Conservation (phyloP, 2,329 filamentous ascomycete species). For the Coccinonectria pachysandricola region DNA sequence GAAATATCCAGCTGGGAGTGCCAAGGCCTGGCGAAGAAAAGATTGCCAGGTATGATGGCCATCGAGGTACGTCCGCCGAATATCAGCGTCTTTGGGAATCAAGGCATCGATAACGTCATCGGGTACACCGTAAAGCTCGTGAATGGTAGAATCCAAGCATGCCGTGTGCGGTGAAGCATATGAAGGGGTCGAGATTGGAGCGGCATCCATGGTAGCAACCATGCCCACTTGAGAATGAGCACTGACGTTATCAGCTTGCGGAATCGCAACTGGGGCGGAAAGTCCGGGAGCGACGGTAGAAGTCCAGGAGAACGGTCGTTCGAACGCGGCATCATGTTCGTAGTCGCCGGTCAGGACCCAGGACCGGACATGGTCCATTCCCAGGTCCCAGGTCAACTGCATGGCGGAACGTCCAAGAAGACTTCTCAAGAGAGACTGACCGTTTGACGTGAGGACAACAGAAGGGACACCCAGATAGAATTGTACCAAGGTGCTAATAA, state of each 20-base stretch:
- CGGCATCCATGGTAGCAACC: slow-evolving; percentile 6
- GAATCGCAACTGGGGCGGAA: slow-evolving; percentile 12
- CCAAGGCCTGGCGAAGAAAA: slow-evolving; percentile 9
- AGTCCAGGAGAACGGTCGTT: slow-evolving; percentile 14
- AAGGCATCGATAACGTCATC: slow-evolving; percentile 13
- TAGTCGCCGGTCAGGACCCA: slow-evolving; percentile 17
- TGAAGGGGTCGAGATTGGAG: slow-evolving; percentile 7
- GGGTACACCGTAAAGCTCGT: slow-evolving; percentile 7
- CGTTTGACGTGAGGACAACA: no score
- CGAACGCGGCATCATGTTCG: slow-evolving; percentile 10
- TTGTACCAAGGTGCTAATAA: no score
- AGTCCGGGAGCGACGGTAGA: slow-evolving; percentile 17
- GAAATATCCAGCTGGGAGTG: slow-evolving; percentile 12
- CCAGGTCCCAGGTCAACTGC: slow-evolving; percentile 19
- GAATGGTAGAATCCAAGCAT: slow-evolving; percentile 3
- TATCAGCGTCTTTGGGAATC: slow-evolving; percentile 11
- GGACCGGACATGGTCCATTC: slow-evolving; percentile 19
- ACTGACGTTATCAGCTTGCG: slow-evolving; percentile 12
- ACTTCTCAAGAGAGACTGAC: no score
- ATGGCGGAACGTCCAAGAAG: slow-evolving; percentile 6
- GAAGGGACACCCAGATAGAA: no score
- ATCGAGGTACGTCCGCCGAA: slow-evolving; percentile 13
- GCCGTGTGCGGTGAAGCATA: slow-evolving; percentile 5
- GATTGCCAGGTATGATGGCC: slow-evolving; percentile 14
- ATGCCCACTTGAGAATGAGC: slow-evolving; percentile 7